Conservation (phyloP, 129 eudicot genomes). For the Smallanthus sonchifolius region DNA sequence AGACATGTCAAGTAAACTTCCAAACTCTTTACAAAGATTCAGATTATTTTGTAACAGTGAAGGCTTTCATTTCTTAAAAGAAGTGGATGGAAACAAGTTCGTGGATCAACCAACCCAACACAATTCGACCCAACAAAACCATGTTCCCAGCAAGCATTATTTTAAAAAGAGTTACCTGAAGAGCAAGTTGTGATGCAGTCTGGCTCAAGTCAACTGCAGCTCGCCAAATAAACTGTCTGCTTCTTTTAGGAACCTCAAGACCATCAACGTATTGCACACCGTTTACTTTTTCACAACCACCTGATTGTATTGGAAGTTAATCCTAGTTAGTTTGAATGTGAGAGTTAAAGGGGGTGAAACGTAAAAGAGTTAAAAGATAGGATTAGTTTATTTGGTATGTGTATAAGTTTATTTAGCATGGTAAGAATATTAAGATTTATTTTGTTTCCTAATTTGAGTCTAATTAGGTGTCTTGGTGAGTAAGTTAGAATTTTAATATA, state of each 20-base stretch:
- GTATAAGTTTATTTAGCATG: too few species aligned
- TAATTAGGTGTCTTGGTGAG: too few species aligned
- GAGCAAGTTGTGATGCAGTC: slow-evolving; percentile 77
- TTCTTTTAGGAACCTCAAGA: slow-evolving; percentile 69
- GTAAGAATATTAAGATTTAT: too few species aligned
- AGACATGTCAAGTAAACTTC: background rate
- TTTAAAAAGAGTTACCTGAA: slow-evolving; percentile 53
- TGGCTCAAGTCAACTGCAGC: slow-evolving; percentile 87
- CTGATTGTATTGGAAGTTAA: too few species aligned
- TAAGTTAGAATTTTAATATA: too few species aligned
- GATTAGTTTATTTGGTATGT: too few species aligned
- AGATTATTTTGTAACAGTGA: background rate
- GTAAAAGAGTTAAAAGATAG: too few species aligned
- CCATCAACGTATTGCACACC: slow-evolving; percentile 72
- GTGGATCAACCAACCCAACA: background rate
- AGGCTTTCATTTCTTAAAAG: background rate
- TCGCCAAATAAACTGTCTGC: slow-evolving; percentile 82
- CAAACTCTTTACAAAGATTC: background rate
- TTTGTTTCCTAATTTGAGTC: too few species aligned
- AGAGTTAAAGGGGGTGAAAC: too few species aligned
- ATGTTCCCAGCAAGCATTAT: background rate
- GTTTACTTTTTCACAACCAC: slow-evolving; percentile 67
- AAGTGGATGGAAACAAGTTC: background rate
- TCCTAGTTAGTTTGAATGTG: too few species aligned
- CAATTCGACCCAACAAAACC: background rate